A percentile compares a stretch with the other conserved stretches of the same genome.
Evolutionary conservation across 495 filamentous ascomycete species (phyloP).

Genomic region (Neurospora sp.): DNA sequence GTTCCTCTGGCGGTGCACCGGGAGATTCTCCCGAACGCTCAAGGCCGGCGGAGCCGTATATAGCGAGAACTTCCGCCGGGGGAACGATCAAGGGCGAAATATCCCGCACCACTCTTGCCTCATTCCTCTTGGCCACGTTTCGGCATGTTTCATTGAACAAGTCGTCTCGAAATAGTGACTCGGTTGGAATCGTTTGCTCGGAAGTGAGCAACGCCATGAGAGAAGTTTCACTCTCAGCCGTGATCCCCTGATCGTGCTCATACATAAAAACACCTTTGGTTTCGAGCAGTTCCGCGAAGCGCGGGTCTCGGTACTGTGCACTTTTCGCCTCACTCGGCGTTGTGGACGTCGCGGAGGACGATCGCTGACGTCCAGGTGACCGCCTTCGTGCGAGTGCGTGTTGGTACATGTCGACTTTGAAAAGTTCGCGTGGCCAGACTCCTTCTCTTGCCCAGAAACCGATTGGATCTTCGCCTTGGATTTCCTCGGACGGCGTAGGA

Average conservation of each 20-base stretch:
- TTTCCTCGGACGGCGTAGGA: no score
- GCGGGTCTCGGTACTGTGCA: constrained; percentile 22
- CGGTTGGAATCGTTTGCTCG: constrained; percentile 20
- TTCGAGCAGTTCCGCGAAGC: constrained; percentile 23
- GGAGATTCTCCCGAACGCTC: background rate
- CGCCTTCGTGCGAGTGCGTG: background rate
- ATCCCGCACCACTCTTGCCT: constrained; percentile 19
- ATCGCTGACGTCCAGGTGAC: background rate
- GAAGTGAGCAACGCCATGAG: constrained; percentile 21
- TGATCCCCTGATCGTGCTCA: constrained; percentile 20
- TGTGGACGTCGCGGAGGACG: background rate
- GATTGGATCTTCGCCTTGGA: background rate
- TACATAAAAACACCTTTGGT: constrained; percentile 34
- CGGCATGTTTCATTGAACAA: constrained; percentile 21
- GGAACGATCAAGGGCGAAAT: constrained; percentile 14
- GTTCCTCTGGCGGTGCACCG: no score
- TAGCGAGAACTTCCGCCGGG: constrained; percentile 16
- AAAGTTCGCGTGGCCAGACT: background rate
- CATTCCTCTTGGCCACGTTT: constrained; percentile 23
- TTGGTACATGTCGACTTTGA: background rate
- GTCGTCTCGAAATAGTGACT: constrained; percentile 28
- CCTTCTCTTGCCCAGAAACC: background rate
- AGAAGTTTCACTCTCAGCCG: constrained; percentile 13
- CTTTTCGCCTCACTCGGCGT: constrained; percentile 21
- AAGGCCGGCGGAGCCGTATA: constrained; percentile 19